phyloP scores from a whole-genome alignment of 2,329 filamentous ascomycete species.

The Alternaria tenuissima region DNA sequence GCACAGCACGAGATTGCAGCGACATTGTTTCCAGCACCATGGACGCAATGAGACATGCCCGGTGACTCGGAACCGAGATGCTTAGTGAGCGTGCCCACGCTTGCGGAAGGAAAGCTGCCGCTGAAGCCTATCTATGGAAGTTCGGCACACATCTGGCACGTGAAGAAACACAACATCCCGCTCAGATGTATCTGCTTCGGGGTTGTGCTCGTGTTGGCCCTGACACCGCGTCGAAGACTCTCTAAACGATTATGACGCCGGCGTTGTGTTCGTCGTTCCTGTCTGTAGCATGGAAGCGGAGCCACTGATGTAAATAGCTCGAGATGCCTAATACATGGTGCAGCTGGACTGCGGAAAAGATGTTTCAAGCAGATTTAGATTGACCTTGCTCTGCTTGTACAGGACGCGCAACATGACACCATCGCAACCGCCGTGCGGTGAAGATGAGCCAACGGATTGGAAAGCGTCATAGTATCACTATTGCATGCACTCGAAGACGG shows the following conservation, averaged over 20 bases:
- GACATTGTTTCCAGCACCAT: slow-evolving; percentile 14
- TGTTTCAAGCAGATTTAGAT: not conserved
- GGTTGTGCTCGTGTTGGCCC: not conserved
- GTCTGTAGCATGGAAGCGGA: not conserved
- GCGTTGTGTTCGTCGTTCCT: not conserved
- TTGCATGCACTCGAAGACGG: not conserved
- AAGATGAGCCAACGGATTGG: not conserved
- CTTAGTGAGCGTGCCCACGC: not conserved
- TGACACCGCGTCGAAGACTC: not conserved
- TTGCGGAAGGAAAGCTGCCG: not conserved
- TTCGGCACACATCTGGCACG: not conserved
- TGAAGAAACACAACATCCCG: slow-evolving; percentile 1
- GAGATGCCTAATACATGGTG: not conserved
- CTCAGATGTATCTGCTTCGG: not conserved
- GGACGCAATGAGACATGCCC: slow-evolving; percentile 29
- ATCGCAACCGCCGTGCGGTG: not conserved
- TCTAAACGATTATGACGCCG: not conserved
- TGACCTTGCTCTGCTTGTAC: not conserved
- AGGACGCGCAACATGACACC: not conserved
- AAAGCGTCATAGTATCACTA: not conserved
- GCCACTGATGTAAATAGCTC: not conserved
- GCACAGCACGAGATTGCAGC: slow-evolving; percentile 5
- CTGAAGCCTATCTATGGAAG: not conserved
- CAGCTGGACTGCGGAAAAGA: not conserved
- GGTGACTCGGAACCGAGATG: slow-evolving; percentile 2